These are phyloP conservation scores for Priceomyces haplophilus DNA, from an alignment of 805 yeast genomes.

Conservation along the genomic window DNA sequence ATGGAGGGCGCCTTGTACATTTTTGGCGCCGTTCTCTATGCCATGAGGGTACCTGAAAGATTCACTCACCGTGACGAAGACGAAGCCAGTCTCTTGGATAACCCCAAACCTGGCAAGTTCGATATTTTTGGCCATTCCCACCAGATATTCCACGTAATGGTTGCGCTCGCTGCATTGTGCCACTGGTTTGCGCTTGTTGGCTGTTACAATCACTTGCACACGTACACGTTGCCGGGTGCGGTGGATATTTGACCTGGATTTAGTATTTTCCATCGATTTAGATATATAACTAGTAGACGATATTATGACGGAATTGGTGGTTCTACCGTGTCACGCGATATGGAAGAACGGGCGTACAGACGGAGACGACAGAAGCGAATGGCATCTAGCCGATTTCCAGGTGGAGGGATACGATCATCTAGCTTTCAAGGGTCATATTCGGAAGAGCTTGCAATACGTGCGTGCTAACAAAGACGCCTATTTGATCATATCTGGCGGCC, in stretches of 20 bases:
- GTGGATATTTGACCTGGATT: background rate
- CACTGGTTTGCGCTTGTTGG: slow-evolving; percentile 64
- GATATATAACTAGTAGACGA: background rate
- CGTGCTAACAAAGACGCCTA: slow-evolving; percentile 25
- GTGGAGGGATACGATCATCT: slow-evolving; percentile 65
- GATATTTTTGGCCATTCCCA: slow-evolving; percentile 81
- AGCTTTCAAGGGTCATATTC: slow-evolving; percentile 61
- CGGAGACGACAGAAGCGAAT: slow-evolving; percentile 52
- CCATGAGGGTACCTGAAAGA: slow-evolving; percentile 75
- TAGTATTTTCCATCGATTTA: too few species aligned
- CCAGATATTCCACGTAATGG: slow-evolving; percentile 77
- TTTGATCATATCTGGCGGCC: slow-evolving; percentile 64
- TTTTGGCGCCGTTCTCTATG: slow-evolving; percentile 76
- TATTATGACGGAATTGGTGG: slow-evolving; percentile 19
- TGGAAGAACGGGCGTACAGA: slow-evolving; percentile 46
- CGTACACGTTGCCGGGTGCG: slow-evolving; percentile 5
- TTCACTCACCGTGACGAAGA: slow-evolving; percentile 28
- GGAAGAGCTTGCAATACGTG: slow-evolving; percentile 38
- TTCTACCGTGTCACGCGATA: slow-evolving; percentile 55
- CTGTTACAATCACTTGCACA: slow-evolving; percentile 53
- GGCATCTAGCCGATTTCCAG: slow-evolving; percentile 71
- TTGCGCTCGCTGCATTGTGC: slow-evolving; percentile 70
- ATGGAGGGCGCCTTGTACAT: slow-evolving; percentile 75
- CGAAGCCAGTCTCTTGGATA: slow-evolving; percentile 10
- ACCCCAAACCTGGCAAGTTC: slow-evolving; percentile 31